Conservation (phyloP, 169 alveolate genomes). For the Eimeria tenella region DNA sequence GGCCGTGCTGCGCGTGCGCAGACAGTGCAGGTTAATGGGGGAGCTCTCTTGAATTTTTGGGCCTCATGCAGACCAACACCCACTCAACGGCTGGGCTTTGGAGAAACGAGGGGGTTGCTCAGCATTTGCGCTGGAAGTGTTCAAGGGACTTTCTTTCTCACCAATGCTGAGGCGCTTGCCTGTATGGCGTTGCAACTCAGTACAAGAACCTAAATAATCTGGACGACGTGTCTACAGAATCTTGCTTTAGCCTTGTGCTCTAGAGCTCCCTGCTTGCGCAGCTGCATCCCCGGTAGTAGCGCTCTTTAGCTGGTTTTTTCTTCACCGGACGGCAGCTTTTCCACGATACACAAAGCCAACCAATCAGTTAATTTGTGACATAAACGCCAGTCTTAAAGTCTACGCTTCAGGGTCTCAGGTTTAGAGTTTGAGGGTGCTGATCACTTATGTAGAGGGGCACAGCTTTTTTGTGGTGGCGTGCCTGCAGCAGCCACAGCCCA, state of each 20-base stretch:
- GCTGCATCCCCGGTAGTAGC: neutral
- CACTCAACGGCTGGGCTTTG: neutral
- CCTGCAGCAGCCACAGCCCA: neutral
- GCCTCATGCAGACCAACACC: neutral
- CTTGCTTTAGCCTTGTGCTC: neutral
- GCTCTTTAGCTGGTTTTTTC: no score
- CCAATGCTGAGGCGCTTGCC: no score
- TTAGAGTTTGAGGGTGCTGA: neutral
- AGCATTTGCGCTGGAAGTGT: no score
- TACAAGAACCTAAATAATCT: no score
- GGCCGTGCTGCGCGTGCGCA: neutral
- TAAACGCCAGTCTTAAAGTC: neutral
- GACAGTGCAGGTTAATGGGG: conserved; percentile 2
- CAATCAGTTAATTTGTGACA: neutral
- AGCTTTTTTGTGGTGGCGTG: neutral
- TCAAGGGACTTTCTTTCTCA: no score
- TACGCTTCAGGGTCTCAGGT: conserved; percentile 4
- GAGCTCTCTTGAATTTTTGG: neutral
- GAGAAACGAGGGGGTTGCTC: neutral
- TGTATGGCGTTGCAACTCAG: no score
- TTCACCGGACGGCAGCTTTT: no score
- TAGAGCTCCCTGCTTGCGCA: neutral
- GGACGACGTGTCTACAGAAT: neutral
- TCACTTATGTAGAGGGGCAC: neutral
- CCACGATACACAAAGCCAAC: neutral